Evolutionary conservation across 2,329 filamentous ascomycete species (phyloP).

Genomic region (Verticillium nubilum): DNA sequence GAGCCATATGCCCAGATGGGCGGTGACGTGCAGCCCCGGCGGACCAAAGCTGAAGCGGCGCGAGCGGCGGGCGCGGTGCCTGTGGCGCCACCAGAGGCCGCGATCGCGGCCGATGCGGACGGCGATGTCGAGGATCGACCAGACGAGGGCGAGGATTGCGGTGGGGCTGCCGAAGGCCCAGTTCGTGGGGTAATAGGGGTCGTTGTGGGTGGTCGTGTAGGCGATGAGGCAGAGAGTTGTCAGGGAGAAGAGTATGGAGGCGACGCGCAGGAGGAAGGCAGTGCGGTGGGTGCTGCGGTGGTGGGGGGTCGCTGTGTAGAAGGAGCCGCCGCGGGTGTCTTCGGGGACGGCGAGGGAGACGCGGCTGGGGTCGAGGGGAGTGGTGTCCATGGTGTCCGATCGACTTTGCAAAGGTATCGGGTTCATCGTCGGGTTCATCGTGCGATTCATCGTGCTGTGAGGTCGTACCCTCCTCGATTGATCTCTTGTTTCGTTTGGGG

Average conservation of each 20-base stretch:
- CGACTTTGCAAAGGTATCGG: neutral
- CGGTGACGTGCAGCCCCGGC: constrained; percentile 3
- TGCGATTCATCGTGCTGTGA: too few species aligned
- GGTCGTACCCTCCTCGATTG: too few species aligned
- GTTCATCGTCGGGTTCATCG: too few species aligned
- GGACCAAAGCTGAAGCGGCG: constrained; percentile 7
- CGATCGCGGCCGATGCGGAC: constrained; percentile 4
- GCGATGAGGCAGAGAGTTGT: constrained; percentile 5
- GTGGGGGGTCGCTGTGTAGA: constrained; percentile 10
- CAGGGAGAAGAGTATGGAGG: constrained; percentile 5
- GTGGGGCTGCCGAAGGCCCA: constrained; percentile 6
- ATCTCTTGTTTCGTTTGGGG: too few species aligned
- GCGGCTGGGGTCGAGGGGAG: constrained; percentile 8
- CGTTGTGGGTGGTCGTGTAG: neutral
- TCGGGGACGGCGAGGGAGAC: constrained; percentile 1
- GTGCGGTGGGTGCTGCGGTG: constrained; percentile 10
- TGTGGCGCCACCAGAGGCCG: constrained; percentile 4
- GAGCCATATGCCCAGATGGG: constrained; percentile 7
- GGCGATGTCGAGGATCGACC: constrained; percentile 5
- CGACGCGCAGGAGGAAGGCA: constrained; percentile 4
- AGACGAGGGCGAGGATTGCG: neutral
- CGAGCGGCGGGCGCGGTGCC: neutral
- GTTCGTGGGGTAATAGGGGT: neutral
- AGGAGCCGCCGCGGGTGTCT: constrained; percentile 8
- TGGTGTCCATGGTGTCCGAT: constrained; percentile 7